Conservation (phyloP, 2,329 filamentous ascomycete species). For the Falciphora oryzae region DNA sequence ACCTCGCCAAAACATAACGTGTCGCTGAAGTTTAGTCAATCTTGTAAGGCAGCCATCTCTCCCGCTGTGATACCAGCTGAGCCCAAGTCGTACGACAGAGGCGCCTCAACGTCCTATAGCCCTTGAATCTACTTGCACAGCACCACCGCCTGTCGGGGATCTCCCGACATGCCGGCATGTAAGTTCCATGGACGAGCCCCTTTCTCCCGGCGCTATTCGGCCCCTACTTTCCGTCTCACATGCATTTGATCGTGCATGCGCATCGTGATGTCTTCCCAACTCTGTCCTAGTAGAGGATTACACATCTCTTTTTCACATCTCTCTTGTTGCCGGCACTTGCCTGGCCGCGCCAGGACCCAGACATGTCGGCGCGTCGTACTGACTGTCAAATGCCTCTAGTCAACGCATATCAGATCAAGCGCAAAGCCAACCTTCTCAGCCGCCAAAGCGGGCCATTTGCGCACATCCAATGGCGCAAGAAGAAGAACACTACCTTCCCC, state of each 20-base stretch:
- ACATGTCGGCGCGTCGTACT: neutral
- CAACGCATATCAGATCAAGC: constrained; percentile 40
- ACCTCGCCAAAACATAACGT: neutral
- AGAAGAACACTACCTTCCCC: constrained; percentile 26
- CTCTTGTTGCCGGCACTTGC: too few relatives aligned
- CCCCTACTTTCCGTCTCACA: neutral
- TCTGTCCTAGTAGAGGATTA: too few relatives aligned
- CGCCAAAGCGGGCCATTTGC: constrained; percentile 39
- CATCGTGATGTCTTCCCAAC: too few relatives aligned
- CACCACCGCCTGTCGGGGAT: neutral
- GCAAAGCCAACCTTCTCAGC: constrained; percentile 36
- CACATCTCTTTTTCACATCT: too few relatives aligned
- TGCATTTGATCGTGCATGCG: neutral
- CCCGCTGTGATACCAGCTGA: too few relatives aligned
- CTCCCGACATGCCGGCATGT: neutral
- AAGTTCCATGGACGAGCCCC: neutral
- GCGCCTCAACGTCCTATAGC: too few relatives aligned
- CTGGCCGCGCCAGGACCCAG: too few relatives aligned
- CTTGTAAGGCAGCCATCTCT: neutral
- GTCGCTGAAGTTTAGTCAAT: neutral
- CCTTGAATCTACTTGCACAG: too few relatives aligned
- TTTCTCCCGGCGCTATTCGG: too few relatives aligned
- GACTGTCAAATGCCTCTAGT: constrained; percentile 27
- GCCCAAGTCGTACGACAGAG: too few relatives aligned
- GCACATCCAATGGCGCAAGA: constrained; percentile 31